These are phyloP conservation scores for Penicillium desertorum DNA, from an alignment of 495 filamentous ascomycete species.

Conservation along the genomic window DNA sequence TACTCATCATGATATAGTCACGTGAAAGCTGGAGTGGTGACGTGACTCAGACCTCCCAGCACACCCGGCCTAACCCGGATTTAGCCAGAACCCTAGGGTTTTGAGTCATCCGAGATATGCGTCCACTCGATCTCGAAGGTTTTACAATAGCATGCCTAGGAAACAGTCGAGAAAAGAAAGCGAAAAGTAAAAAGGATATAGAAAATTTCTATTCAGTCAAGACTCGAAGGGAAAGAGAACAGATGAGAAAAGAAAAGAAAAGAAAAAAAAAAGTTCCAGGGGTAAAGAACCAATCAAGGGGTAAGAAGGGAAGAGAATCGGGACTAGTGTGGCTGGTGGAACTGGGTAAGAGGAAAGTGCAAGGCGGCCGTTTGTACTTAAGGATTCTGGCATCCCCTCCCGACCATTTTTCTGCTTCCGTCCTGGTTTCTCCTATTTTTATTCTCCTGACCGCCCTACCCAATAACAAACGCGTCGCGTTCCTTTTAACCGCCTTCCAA, in stretches of 20 bases:
- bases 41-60: constrained; percentile 12
- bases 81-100: constrained; percentile 19
- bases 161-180: neutral
- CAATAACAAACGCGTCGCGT: constrained; percentile 35
- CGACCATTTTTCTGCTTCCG: constrained; percentile 39
- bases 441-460: constrained; percentile 29
- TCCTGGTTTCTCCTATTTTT: constrained; percentile 35
- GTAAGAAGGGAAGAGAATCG: constrained; percentile 34
- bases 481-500: constrained; percentile 12
- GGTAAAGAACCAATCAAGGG: constrained; percentile 25
- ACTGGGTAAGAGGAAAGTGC: constrained; percentile 41
- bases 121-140: neutral
- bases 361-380: constrained; percentile 51
- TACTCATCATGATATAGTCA: constrained; percentile 13
- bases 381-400: constrained; percentile 52
- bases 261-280: constrained; percentile 26
- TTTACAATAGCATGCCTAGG: neutral
- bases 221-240: neutral
- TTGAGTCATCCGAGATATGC: constrained; percentile 11
- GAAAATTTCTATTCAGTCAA: too few species aligned
- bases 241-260: constrained; percentile 7
- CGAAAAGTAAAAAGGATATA: neutral
- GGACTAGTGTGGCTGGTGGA: constrained; percentile 43
- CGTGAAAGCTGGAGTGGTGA: constrained; percentile 17
- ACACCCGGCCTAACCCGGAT: constrained; percentile 14